Percentiles rank a stretch among this genome's conserved stretches.
These are phyloP conservation scores for Acer yangbiense DNA, from an alignment of 345 rosid species.

Conservation along the genomic window DNA sequence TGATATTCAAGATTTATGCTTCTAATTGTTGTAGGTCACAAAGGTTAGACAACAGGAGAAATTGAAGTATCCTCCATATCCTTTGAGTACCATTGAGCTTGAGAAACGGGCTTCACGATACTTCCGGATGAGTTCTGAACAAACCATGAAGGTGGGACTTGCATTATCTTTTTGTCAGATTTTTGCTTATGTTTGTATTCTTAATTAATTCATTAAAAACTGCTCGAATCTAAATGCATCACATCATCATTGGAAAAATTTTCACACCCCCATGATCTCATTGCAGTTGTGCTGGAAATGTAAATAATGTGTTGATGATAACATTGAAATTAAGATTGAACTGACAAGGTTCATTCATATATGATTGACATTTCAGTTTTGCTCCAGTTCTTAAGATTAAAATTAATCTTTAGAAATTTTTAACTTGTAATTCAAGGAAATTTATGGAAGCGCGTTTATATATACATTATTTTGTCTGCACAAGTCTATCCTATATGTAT, in stretches of 20 bases:
- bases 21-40: conserved; percentile 60
- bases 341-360: neutral
- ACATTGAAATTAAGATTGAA: neutral
- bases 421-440: neutral
- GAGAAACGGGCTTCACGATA: conserved; percentile 95
- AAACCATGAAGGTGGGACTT: conserved; percentile 78
- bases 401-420: neutral
- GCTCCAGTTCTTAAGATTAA: conserved; percentile 5
- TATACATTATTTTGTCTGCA: neutral
- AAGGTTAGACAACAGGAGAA: conserved; percentile 79
- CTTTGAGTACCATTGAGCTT: conserved; percentile 94
- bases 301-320: neutral
- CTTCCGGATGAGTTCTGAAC: conserved; percentile 94
- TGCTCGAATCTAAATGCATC: conserved; percentile 1
- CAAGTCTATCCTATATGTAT: neutral
- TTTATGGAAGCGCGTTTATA: neutral
- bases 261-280: neutral
- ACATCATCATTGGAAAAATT: neutral
- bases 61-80: conserved; percentile 85
- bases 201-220: neutral
- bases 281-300: neutral
- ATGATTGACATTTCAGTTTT: neutral
- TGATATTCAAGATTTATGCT: conserved; percentile 14
- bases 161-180: neutral
- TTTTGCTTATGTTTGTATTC: neutral